A percentile compares a stretch with the other conserved stretches of the same genome.
These are phyloP conservation scores for Fusarium chlamydosporum DNA, from an alignment of 2,329 filamentous ascomycete species.

Conservation along the genomic window DNA sequence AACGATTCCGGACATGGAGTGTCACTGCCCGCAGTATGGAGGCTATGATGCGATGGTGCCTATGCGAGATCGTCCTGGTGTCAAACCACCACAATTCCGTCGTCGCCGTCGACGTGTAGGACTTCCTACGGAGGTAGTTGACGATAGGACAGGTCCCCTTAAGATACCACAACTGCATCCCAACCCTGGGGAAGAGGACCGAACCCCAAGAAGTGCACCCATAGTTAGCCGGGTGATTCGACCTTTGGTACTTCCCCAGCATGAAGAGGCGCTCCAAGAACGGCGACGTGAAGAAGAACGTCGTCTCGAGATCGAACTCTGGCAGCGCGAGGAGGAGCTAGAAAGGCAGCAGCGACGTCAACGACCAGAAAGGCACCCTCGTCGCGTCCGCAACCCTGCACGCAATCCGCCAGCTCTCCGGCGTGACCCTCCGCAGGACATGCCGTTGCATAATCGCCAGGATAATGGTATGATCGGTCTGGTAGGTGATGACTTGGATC, in stretches of 20 bases:
- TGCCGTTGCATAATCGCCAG: no score
- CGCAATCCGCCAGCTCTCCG: no score
- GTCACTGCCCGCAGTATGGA: constrained; percentile 49
- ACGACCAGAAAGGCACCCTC: no score
- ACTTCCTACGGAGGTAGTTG: background rate
- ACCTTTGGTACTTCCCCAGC: background rate
- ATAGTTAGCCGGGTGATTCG: constrained; percentile 3
- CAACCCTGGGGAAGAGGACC: constrained; percentile 13
- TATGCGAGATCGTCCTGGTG: constrained; percentile 29
- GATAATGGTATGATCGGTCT: no score
- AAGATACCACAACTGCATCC: constrained; percentile 41
- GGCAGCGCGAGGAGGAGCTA: background rate
- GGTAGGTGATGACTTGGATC: no score
- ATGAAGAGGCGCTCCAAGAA: background rate
- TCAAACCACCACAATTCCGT: constrained; percentile 40
- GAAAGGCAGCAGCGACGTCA: no score
- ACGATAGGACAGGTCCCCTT: background rate
- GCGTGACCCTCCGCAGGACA: no score
- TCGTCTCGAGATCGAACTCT: background rate
- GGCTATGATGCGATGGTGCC: constrained; percentile 23
- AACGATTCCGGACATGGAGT: constrained; percentile 37
- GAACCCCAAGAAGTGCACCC: background rate
- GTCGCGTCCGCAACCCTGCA: no score
- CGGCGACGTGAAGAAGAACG: background rate
- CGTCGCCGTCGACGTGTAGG: constrained; percentile 7